phyloP scores from a whole-genome alignment of 768 basidiomycete species.

The Mrakia hoshinonis region DNA sequence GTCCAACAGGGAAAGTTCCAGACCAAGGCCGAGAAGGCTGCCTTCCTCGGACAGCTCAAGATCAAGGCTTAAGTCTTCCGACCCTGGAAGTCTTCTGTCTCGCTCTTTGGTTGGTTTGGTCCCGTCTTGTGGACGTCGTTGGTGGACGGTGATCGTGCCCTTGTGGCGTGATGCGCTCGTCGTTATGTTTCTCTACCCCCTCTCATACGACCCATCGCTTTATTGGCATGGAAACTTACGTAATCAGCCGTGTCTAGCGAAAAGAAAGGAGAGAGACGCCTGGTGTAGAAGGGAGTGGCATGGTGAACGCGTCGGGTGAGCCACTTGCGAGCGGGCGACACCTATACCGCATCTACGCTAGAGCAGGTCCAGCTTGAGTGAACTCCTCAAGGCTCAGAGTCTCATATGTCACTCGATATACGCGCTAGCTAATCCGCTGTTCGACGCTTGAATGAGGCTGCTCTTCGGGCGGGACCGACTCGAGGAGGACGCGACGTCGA shows the following conservation, averaged over 20 bases:
- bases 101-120: too few species aligned
- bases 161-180: neutral
- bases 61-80: conserved; percentile 42
- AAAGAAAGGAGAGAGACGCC: neutral
- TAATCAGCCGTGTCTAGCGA: neutral
- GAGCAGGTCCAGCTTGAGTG: too few species aligned
- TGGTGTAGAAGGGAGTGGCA: neutral
- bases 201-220: neutral
- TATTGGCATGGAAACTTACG: neutral
- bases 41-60: conserved; percentile 59
- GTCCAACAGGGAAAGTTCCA: conserved; percentile 96
- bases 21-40: conserved; percentile 86
- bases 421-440: too few species aligned
- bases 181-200: neutral
- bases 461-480: too few species aligned
- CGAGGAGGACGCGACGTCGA: neutral
- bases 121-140: too few species aligned
- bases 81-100: too few species aligned
- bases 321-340: neutral
- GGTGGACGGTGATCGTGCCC: too few species aligned
- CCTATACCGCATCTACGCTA: neutral
- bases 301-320: neutral
- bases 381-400: too few species aligned
- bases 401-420: too few species aligned
- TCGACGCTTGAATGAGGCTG: too few species aligned